These are phyloP conservation scores for Epichloe sylvatica DNA, from an alignment of 2,329 filamentous ascomycete genomes.

Conservation along the genomic window DNA sequence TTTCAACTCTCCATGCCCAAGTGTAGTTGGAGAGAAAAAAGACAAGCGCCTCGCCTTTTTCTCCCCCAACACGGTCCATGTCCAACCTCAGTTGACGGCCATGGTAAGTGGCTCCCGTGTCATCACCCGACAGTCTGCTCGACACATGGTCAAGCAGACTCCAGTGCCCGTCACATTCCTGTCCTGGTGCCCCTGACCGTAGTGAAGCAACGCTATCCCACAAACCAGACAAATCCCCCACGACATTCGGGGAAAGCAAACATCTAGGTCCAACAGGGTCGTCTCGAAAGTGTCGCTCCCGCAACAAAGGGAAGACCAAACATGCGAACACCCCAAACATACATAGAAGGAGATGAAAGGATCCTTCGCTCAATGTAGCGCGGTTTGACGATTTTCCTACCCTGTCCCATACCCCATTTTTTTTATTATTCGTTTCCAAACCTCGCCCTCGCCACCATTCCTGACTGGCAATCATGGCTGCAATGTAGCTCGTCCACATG, in stretches of 20 bases:
- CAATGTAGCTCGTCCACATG: not conserved
- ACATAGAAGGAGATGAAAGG: not conserved
- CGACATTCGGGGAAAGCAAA: constrained; percentile 1
- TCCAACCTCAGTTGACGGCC: not conserved
- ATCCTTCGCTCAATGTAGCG: not conserved
- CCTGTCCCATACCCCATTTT: not conserved
- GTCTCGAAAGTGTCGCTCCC: not conserved
- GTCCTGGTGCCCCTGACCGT: not conserved
- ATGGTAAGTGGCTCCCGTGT: not conserved
- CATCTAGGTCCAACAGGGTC: constrained; percentile 3
- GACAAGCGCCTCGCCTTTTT: not conserved
- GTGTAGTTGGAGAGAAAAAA: not conserved
- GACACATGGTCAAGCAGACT: not conserved
- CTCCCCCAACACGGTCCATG: not conserved
- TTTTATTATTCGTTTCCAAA: not conserved
- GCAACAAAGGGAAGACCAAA: not conserved
- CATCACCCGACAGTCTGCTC: not conserved
- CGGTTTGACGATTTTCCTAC: not conserved
- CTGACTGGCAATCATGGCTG: not conserved
- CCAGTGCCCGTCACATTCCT: not conserved
- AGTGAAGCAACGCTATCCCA: not conserved
- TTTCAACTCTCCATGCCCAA: not conserved
- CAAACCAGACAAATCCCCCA: not conserved
- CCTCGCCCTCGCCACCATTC: not conserved
- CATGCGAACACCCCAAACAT: not conserved